Conservation (phyloP, 352 stramenopile species). For the Pythium chondricola region DNA sequence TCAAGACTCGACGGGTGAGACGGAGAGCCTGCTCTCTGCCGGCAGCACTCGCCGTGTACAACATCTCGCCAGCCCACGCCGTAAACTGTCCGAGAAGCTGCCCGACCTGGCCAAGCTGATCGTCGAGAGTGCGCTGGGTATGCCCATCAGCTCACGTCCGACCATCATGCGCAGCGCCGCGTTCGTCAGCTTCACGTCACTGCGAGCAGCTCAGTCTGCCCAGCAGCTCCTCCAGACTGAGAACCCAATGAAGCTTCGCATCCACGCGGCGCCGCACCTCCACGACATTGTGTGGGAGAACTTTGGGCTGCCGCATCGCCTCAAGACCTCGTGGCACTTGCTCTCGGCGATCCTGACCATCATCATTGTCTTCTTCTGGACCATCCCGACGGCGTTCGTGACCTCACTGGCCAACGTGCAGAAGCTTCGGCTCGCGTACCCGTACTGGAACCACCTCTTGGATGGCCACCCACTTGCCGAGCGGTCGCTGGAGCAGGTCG, state of each 20-base stretch:
- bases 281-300: conserved; percentile 76
- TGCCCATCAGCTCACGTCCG: conserved; percentile 21
- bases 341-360: conserved; percentile 44
- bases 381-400: conserved; percentile 69
- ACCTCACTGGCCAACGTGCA: conserved; percentile 68
- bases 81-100: conserved; percentile 13
- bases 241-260: conserved; percentile 52
- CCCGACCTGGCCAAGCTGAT: conserved; percentile 23
- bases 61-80: not conserved
- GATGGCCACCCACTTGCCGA: conserved; percentile 44
- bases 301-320: conserved; percentile 53
- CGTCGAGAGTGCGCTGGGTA: conserved; percentile 17
- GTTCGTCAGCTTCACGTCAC: conserved; percentile 67
- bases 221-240: conserved; percentile 72
- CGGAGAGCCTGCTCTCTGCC: not conserved
- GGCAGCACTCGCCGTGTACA: not conserved
- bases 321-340: conserved; percentile 58
- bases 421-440: conserved; percentile 46
- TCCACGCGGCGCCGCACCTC: conserved; percentile 56
- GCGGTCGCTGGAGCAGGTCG: conserved; percentile 50
- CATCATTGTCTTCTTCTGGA: conserved; percentile 74
- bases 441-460: conserved; percentile 34
- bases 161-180: conserved; percentile 54
- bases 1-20: not conserved
- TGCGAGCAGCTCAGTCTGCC: conserved; percentile 54